These are phyloP conservation scores for Diaporthe citrichinensis DNA, from an alignment of 2,329 filamentous ascomycete genomes.

Conservation along the genomic window DNA sequence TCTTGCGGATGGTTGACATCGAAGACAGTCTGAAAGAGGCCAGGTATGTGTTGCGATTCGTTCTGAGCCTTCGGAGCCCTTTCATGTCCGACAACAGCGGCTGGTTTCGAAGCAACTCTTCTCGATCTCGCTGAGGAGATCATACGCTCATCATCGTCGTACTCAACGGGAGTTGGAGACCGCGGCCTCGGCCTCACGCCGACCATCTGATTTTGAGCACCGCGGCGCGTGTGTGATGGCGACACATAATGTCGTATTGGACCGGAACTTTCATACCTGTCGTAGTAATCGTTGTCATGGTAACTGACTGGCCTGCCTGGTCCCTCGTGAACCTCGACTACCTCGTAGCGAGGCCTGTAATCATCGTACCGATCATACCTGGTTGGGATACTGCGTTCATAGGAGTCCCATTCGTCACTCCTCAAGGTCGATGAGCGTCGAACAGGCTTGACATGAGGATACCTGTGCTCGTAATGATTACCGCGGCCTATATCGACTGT, in stretches of 20 bases:
- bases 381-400: background rate
- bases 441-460: background rate
- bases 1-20: slow-evolving; percentile 14
- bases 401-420: background rate
- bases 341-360: background rate
- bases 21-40: slow-evolving; percentile 11
- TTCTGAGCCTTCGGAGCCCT: background rate
- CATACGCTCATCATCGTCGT: background rate
- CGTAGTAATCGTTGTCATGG: background rate
- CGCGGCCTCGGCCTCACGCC: background rate
- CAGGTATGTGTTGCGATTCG: background rate
- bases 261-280: background rate
- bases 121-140: background rate
- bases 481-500: slow-evolving; percentile 5
- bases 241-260: background rate
- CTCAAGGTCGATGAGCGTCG: slow-evolving; percentile 1
- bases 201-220: background rate
- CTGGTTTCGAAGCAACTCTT: too few species aligned
- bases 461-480: background rate
- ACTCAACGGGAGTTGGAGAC: background rate
- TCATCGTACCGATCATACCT: background rate
- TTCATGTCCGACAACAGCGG: background rate
- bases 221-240: background rate
- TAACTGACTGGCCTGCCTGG: background rate
- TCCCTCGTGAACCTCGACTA: background rate